phyloP scores from a whole-genome alignment of 192 early-diverging fungal species.

The Coemansia sp. region DNA sequence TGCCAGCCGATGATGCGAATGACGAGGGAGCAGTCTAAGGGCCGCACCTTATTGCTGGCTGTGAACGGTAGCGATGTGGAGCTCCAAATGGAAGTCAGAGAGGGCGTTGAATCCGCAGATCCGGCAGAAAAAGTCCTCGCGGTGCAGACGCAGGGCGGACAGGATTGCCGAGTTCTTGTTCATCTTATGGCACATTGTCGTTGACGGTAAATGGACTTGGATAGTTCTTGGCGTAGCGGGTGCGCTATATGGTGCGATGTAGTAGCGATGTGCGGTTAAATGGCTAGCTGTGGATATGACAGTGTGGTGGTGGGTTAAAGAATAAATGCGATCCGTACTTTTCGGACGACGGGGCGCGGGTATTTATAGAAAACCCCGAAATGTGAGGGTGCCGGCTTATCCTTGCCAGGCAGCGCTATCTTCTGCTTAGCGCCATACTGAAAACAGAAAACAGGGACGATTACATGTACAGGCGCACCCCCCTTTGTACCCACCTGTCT shows the following conservation, averaged over 20 bases:
- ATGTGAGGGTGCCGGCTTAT: not conserved
- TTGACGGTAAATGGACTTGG: not conserved
- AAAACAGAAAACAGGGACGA: conserved; percentile 9
- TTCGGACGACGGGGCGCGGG: not conserved
- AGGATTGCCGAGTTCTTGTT: conserved; percentile 9
- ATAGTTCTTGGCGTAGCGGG: not conserved
- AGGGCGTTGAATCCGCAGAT: conserved; percentile 50
- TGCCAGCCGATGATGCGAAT: too few species aligned
- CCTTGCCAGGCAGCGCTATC: not conserved
- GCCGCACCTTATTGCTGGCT: not conserved
- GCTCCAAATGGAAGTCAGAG: conserved; percentile 33
- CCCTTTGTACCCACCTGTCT: not conserved
- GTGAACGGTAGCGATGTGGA: conserved; percentile 29
- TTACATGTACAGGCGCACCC: conserved; percentile 10
- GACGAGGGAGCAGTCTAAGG: too few species aligned
- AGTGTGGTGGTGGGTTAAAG: not conserved
- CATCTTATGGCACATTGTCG: conserved; percentile 26
- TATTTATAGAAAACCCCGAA: conserved; percentile 1
- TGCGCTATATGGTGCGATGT: too few species aligned
- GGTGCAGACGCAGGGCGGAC: conserved; percentile 13
- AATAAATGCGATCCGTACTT: not conserved
- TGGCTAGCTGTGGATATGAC: not conserved
- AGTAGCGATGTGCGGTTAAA: too few species aligned
- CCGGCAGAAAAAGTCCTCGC: conserved; percentile 47
- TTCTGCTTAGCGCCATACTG: not conserved